These are phyloP conservation scores for Metschnikowia hibisci DNA, from an alignment of 805 yeast species.

Conservation along the genomic window DNA sequence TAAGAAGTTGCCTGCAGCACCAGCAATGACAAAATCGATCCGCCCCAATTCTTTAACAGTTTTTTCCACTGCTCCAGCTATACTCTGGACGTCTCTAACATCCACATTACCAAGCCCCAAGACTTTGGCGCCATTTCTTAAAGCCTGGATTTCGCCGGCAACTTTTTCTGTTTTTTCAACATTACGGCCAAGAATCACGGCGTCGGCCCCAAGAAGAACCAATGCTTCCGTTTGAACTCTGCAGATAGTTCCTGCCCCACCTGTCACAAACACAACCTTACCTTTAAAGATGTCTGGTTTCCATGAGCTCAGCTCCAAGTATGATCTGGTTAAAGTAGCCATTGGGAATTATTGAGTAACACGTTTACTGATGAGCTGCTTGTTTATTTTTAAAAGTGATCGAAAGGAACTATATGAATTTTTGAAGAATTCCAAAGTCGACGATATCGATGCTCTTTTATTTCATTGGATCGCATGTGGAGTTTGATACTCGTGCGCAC, in stretches of 20 bases:
- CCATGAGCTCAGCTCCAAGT: slow-evolving; percentile 29
- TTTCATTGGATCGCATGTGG: slow-evolving; percentile 2
- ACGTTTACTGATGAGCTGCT: no score
- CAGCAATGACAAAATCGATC: slow-evolving; percentile 86
- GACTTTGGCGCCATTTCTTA: slow-evolving; percentile 62
- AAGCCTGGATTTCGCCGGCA: slow-evolving; percentile 57
- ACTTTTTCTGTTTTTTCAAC: slow-evolving; percentile 59
- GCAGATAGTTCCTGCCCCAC: slow-evolving; percentile 97
- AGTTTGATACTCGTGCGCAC: not conserved
- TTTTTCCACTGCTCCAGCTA: slow-evolving; percentile 57
- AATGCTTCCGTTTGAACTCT: slow-evolving; percentile 84
- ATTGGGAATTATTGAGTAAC: slow-evolving; percentile 8
- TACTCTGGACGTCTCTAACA: slow-evolving; percentile 64
- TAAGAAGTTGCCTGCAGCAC: slow-evolving; percentile 94
- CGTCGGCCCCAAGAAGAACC: slow-evolving; percentile 79
- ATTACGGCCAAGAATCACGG: slow-evolving; percentile 81
- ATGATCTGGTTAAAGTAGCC: slow-evolving; percentile 33
- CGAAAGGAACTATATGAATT: not conserved
- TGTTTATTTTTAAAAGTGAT: not conserved
- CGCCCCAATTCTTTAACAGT: slow-evolving; percentile 70
- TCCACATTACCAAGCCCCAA: slow-evolving; percentile 71
- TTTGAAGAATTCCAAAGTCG: not conserved
- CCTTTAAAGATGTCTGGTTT: slow-evolving; percentile 71
- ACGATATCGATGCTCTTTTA: not conserved
- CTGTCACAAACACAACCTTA: slow-evolving; percentile 87